A percentile compares a stretch with the other conserved stretches of the same genome.
Evolutionary conservation across 768 basidiomycete species (phyloP).

Genomic region (Suillus decipiens): DNA sequence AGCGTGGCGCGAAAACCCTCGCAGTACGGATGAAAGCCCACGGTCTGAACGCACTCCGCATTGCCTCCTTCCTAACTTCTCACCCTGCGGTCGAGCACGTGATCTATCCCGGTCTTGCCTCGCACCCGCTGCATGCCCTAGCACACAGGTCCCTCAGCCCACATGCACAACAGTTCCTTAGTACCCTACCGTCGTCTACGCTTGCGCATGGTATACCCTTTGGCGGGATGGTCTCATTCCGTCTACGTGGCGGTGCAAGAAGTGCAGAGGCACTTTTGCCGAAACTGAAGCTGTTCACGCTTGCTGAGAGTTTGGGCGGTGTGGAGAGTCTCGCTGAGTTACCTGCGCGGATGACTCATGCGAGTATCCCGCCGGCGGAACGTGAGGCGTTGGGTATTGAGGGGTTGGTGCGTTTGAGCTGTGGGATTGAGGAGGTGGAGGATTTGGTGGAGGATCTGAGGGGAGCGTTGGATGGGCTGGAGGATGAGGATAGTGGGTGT

Average conservation of each 20-base stretch:
- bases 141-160: conserved; percentile 65
- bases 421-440: conserved; percentile 86
- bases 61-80: conserved; percentile 62
- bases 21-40: conserved; percentile 86
- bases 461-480: conserved; percentile 61
- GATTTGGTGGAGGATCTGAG: conserved; percentile 57
- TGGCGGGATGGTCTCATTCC: conserved; percentile 86
- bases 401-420: conserved; percentile 75
- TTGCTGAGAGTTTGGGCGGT: conserved; percentile 90
- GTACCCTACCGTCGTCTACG: conserved; percentile 36
- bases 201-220: conserved; percentile 49
- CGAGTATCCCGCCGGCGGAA: conserved; percentile 67
- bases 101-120: conserved; percentile 80
- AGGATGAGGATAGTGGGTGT: conserved; percentile 33
- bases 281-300: conserved; percentile 63
- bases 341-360: conserved; percentile 90
- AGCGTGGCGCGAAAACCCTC: conserved; percentile 90
- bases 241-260: conserved; percentile 50
- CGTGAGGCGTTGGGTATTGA: conserved; percentile 75
- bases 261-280: conserved; percentile 72
- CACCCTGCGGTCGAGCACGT: conserved; percentile 73
- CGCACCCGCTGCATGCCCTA: conserved; percentile 63
- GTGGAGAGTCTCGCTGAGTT: conserved; percentile 91
- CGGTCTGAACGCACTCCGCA: conserved; percentile 75
- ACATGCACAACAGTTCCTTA: conserved; percentile 69